Evolutionary conservation across 257 asterid species (phyloP).

Genomic region (Solanum bukasovii): DNA sequence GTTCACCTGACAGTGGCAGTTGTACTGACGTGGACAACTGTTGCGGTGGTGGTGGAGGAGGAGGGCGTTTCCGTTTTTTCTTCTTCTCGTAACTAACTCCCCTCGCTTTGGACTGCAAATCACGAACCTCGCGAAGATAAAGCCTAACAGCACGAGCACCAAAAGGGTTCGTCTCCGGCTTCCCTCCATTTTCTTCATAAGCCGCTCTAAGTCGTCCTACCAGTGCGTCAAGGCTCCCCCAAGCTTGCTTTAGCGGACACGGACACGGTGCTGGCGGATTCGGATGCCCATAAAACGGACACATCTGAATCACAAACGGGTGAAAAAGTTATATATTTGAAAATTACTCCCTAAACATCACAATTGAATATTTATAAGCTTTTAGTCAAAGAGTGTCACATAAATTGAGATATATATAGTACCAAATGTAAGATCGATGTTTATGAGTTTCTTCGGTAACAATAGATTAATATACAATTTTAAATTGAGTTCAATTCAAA

Average conservation of each 20-base stretch:
- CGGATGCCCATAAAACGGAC: slow-evolving; percentile 17
- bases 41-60: background rate
- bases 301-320: background rate
- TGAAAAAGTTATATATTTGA: background rate
- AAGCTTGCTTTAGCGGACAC: slow-evolving; percentile 16
- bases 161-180: slow-evolving; percentile 15
- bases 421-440: background rate
- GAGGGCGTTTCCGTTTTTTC: slow-evolving; percentile 1
- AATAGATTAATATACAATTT: background rate
- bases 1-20: background rate
- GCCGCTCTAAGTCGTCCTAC: slow-evolving; percentile 20
- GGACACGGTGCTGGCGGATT: slow-evolving; percentile 21
- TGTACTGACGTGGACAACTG: background rate
- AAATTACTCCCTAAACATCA: too few relatives aligned
- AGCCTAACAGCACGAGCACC: slow-evolving; percentile 22
- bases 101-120: slow-evolving; percentile 19
- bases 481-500: background rate
- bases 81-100: slow-evolving; percentile 17
- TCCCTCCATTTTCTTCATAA: slow-evolving; percentile 17
- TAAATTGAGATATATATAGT: too few relatives aligned
- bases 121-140: slow-evolving; percentile 19
- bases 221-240: slow-evolving; percentile 22
- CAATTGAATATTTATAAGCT: background rate
- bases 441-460: background rate
- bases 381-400: background rate